Conservation (phyloP, 305 asterid species). For the Solanum hybrid region DNA sequence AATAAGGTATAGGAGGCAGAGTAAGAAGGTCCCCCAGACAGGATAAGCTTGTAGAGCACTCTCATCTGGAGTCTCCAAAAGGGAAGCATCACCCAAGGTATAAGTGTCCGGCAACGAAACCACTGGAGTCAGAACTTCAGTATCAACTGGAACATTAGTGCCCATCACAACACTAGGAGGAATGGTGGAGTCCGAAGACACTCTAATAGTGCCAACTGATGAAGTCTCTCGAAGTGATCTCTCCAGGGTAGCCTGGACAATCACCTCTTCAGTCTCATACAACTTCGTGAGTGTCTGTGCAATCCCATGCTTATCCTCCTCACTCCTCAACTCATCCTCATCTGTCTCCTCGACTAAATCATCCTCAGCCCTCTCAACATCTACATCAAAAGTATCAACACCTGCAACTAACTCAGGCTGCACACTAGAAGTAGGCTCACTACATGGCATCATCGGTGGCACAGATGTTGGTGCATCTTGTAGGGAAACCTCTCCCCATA, state of each 20-base stretch:
- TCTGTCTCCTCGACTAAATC: not conserved
- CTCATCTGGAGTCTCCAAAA: not conserved
- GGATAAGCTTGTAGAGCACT: not conserved
- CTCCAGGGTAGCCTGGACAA: not conserved
- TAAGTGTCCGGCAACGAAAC: not conserved
- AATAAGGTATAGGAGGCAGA: not conserved
- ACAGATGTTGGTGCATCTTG: not conserved
- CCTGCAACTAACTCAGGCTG: not conserved
- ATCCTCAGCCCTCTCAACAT: not conserved
- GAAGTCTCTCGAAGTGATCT: not conserved
- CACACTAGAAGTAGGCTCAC: not conserved
- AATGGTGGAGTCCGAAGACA: not conserved
- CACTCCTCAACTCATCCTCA: not conserved
- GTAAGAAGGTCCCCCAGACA: not conserved
- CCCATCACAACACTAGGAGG: not conserved
- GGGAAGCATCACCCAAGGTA: not conserved
- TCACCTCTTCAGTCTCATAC: not conserved
- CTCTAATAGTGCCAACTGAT: not conserved
- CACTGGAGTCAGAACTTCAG: no score
- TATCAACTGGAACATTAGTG: not conserved
- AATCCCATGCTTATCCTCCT: not conserved
- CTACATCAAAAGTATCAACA: not conserved
- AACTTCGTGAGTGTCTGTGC: not conserved
- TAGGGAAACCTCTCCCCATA: not conserved
- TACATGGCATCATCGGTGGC: not conserved